Evolutionary conservation across 2,329 filamentous ascomycete species (phyloP).

Genomic region (Dothideomycetidae sp.): DNA sequence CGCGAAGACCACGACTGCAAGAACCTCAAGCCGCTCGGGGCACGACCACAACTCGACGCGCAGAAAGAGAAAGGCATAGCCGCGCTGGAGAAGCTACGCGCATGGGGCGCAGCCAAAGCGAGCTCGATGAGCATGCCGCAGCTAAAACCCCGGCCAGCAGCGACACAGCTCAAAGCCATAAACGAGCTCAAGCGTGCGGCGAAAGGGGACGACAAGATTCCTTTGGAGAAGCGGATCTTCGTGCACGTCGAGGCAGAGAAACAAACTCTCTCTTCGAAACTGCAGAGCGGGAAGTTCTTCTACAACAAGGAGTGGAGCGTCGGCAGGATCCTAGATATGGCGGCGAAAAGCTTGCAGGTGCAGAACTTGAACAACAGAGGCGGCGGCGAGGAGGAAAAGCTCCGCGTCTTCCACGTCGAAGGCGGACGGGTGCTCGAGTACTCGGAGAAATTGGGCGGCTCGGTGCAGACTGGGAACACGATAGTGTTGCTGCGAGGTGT

Average conservation of each 20-base stretch:
- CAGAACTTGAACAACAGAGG: conserved; percentile 73
- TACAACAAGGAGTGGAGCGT: conserved; percentile 66
- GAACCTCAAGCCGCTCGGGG: conserved; percentile 51
- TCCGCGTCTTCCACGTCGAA: conserved; percentile 88
- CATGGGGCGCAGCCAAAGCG: conserved; percentile 62
- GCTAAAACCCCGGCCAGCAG: conserved; percentile 37
- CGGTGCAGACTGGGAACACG: conserved; percentile 69
- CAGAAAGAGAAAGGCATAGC: conserved; percentile 51
- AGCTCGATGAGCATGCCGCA: conserved; percentile 29
- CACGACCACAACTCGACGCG: conserved; percentile 30
- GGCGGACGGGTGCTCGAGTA: conserved; percentile 77
- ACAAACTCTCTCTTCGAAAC: conserved; percentile 69
- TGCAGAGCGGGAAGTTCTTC: conserved; percentile 47
- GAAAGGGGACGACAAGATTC: conserved; percentile 75
- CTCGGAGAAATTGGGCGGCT: conserved; percentile 64
- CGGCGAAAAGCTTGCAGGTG: conserved; percentile 62
- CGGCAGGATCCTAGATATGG: conserved; percentile 64
- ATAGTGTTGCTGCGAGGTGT: conserved; percentile 79
- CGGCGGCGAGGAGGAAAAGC: conserved; percentile 58
- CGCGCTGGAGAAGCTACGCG: conserved; percentile 61
- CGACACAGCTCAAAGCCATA: conserved; percentile 52
- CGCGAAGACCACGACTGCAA: conserved; percentile 72
- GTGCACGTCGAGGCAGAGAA: conserved; percentile 81
- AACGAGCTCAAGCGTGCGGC: conserved; percentile 72
- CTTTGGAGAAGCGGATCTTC: conserved; percentile 76